Conservation (phyloP, 768 basidiomycete genomes). For the Pleurotus tuber-regium region DNA sequence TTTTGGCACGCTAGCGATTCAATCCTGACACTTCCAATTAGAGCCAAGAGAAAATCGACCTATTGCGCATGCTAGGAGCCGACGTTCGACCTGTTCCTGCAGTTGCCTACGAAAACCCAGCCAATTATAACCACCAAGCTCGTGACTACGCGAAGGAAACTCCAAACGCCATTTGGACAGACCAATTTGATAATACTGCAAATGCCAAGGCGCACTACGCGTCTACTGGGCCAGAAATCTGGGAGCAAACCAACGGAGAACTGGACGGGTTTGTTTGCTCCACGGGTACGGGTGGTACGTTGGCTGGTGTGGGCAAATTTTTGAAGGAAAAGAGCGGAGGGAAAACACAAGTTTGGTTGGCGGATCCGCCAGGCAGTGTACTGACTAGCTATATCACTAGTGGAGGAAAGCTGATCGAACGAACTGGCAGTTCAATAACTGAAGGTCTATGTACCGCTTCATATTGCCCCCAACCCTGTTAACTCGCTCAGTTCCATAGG, state of each 20-base stretch:
- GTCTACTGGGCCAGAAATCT: slow-evolving; percentile 96
- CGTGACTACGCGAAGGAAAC: slow-evolving; percentile 75
- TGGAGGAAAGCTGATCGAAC: slow-evolving; percentile 74
- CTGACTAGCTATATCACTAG: slow-evolving; percentile 79
- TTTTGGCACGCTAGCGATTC: background rate
- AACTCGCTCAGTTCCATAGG: slow-evolving; percentile 43
- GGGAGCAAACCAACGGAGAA: slow-evolving; percentile 79
- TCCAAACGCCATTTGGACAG: slow-evolving; percentile 89
- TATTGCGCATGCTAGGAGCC: slow-evolving; percentile 95
- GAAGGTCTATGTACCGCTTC: slow-evolving; percentile 55
- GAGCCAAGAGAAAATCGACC: slow-evolving; percentile 98
- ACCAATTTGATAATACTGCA: slow-evolving; percentile 97
- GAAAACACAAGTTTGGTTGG: slow-evolving; percentile 87
- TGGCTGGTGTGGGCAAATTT: slow-evolving; percentile 85
- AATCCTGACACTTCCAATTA: slow-evolving; percentile 27
- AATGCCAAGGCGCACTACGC: slow-evolving; percentile 87
- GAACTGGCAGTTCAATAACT: slow-evolving; percentile 85
- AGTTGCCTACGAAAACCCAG: slow-evolving; percentile 91
- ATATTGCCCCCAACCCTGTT: background rate
- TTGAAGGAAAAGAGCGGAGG: slow-evolving; percentile 80
- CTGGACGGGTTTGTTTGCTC: slow-evolving; percentile 92
- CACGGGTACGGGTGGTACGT: slow-evolving; percentile 94
- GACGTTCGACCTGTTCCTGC: slow-evolving; percentile 96
- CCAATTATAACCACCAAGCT: slow-evolving; percentile 98
- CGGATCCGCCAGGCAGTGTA: slow-evolving; percentile 96